Evolutionary conservation across 2,329 filamentous ascomycete species (phyloP).

Genomic region (Periconia macrospinosa): DNA sequence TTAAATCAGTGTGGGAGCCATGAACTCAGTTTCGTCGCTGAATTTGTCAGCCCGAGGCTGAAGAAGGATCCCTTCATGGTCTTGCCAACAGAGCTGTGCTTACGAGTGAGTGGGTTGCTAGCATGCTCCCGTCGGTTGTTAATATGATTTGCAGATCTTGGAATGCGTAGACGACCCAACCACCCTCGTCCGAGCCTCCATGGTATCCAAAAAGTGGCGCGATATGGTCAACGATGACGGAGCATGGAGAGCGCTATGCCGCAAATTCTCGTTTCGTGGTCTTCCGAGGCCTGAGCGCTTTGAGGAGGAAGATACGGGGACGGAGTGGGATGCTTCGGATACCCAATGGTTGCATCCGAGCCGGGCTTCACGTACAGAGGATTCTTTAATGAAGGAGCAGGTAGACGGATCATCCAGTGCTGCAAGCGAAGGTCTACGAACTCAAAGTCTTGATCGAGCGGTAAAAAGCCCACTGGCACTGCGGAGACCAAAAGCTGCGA

Average conservation of each 20-base stretch:
- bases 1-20: conserved; percentile 94
- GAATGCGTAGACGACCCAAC: conserved; percentile 97
- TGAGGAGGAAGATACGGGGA: conserved; percentile 26
- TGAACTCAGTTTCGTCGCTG: conserved; percentile 91
- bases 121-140: neutral
- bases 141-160: conserved; percentile 65
- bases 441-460: conserved; percentile 59
- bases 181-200: conserved; percentile 87
- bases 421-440: conserved; percentile 51
- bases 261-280: conserved; percentile 85
- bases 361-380: conserved; percentile 31
- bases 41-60: conserved; percentile 89
- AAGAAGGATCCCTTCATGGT: conserved; percentile 96
- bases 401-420: conserved; percentile 45
- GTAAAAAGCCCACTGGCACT: conserved; percentile 38
- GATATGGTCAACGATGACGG: conserved; percentile 94
- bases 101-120: conserved; percentile 66
- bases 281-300: conserved; percentile 51
- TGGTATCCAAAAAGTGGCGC: conserved; percentile 94
- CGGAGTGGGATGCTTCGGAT: conserved; percentile 30
- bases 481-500: conserved; percentile 66
- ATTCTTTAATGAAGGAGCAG: conserved; percentile 26
- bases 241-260: conserved; percentile 96
- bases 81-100: conserved; percentile 88
- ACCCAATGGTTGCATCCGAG: conserved; percentile 29